phyloP scores from a whole-genome alignment of 345 rosid genomes.

The Salix viminalis region DNA sequence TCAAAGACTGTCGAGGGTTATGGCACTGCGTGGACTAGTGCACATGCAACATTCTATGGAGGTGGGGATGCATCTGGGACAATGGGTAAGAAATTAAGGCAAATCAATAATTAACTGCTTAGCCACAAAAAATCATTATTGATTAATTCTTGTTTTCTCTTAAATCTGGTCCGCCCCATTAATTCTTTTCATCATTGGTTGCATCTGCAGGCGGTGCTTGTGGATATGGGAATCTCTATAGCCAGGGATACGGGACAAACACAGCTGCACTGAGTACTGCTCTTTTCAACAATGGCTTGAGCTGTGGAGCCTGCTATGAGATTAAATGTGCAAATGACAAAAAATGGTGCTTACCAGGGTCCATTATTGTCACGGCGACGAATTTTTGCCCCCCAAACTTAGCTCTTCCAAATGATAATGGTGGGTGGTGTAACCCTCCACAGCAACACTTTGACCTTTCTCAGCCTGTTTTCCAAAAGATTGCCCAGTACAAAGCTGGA shows the following conservation, averaged over 20 bases:
- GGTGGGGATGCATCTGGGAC: slow-evolving; percentile 55
- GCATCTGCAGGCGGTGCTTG: slow-evolving; percentile 5
- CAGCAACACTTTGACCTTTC: slow-evolving; percentile 12
- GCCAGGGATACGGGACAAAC: slow-evolving; percentile 9
- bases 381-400: slow-evolving; percentile 15
- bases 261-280: slow-evolving; percentile 9
- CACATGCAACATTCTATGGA: slow-evolving; percentile 55
- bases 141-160: neutral
- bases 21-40: slow-evolving; percentile 32
- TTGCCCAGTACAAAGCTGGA: slow-evolving; percentile 11
- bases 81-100: slow-evolving; percentile 29
- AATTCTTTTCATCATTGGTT: neutral
- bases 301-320: slow-evolving; percentile 11
- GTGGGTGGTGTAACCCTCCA: slow-evolving; percentile 16
- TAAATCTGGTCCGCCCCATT: neutral
- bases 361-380: slow-evolving; percentile 6
- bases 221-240: slow-evolving; percentile 12
- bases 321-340: slow-evolving; percentile 6
- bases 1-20: slow-evolving; percentile 12
- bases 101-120: neutral
- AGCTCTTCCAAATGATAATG: slow-evolving; percentile 1
- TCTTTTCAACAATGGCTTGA: neutral
- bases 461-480: slow-evolving; percentile 7
- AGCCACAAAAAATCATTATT: neutral
- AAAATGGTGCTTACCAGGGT: neutral